Conservation (phyloP, 176 grass and related monocot species). For the Alloteropsis semialata region DNA sequence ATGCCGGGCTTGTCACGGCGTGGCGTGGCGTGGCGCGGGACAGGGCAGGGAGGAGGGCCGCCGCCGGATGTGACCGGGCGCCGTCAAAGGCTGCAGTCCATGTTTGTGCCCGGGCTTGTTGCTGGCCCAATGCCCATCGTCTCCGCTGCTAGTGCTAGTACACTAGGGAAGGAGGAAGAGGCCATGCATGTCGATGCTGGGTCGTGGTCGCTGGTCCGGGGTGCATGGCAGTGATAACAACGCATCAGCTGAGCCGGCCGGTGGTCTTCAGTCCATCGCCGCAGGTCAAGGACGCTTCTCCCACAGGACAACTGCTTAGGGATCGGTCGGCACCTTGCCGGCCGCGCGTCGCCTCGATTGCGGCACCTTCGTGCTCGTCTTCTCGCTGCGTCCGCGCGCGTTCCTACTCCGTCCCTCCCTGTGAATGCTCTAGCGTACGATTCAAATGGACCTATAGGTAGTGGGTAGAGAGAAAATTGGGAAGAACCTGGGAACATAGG, state of each 20-base stretch:
- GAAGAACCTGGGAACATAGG: no score
- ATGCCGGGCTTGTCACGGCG: constrained; percentile 24
- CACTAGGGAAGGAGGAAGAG: background rate
- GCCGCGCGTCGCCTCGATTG: no score
- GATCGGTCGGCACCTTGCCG: no score
- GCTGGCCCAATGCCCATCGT: background rate
- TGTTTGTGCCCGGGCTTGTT: background rate
- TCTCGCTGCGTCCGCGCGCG: no score
- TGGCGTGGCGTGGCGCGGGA: constrained; percentile 27
- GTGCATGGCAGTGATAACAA: constrained; percentile 37
- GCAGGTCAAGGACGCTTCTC: background rate
- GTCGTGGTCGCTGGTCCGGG: constrained; percentile 42
- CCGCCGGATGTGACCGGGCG: constrained; percentile 31
- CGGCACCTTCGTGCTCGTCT: no score
- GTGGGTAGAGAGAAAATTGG: no score
- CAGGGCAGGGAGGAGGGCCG: background rate
- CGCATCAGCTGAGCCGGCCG: constrained; percentile 15
- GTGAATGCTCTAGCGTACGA: no score
- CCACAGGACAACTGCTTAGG: no score
- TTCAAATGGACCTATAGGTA: no score
- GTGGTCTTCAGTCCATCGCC: background rate
- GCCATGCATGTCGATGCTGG: background rate
- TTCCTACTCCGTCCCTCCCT: no score
- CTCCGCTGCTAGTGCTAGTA: background rate
- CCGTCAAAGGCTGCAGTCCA: constrained; percentile 36